Percentiles rank a stretch among this genome's conserved stretches.
Evolutionary conservation across 2,329 filamentous ascomycete genomes (phyloP).

Genomic region (Aureobasidium leucospermi): DNA sequence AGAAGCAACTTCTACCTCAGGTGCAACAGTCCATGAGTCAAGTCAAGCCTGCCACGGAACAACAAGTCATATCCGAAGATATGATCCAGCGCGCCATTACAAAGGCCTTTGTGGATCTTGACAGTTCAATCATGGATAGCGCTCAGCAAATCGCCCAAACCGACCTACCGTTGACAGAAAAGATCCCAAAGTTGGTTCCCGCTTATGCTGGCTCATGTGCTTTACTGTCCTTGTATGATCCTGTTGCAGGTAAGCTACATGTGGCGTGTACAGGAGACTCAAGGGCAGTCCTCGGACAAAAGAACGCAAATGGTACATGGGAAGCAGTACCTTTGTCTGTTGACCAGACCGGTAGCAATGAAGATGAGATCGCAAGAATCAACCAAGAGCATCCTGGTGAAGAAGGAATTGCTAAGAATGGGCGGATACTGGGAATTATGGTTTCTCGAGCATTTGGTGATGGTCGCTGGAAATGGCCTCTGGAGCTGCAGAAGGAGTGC

Average conservation of each 20-base stretch:
- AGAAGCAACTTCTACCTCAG: slow-evolving; percentile 18
- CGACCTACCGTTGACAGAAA: neutral
- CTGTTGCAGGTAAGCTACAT: slow-evolving; percentile 44
- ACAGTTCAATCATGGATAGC: slow-evolving; percentile 29
- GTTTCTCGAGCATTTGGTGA: slow-evolving; percentile 64
- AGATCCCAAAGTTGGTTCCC: slow-evolving; percentile 24
- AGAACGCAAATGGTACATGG: slow-evolving; percentile 40
- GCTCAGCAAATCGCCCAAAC: neutral
- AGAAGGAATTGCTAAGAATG: slow-evolving; percentile 48
- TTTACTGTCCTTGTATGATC: slow-evolving; percentile 56
- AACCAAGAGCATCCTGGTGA: slow-evolving; percentile 56
- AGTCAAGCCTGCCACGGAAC: slow-evolving; percentile 18
- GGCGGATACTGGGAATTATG: slow-evolving; percentile 54
- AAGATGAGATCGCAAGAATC: slow-evolving; percentile 50
- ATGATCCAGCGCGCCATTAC: slow-evolving; percentile 31
- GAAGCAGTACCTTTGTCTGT: slow-evolving; percentile 48
- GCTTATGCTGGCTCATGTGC: slow-evolving; percentile 55
- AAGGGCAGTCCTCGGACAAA: slow-evolving; percentile 54
- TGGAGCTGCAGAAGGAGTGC: slow-evolving; percentile 40
- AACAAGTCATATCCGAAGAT: slow-evolving; percentile 22
- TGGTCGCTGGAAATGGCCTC: slow-evolving; percentile 59
- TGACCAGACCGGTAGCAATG: slow-evolving; percentile 61
- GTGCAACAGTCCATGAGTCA: slow-evolving; percentile 19
- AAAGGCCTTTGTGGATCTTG: slow-evolving; percentile 33
- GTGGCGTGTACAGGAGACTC: slow-evolving; percentile 64